phyloP scores from a whole-genome alignment of 257 asterid genomes.

The Salvia miltiorrhiza region DNA sequence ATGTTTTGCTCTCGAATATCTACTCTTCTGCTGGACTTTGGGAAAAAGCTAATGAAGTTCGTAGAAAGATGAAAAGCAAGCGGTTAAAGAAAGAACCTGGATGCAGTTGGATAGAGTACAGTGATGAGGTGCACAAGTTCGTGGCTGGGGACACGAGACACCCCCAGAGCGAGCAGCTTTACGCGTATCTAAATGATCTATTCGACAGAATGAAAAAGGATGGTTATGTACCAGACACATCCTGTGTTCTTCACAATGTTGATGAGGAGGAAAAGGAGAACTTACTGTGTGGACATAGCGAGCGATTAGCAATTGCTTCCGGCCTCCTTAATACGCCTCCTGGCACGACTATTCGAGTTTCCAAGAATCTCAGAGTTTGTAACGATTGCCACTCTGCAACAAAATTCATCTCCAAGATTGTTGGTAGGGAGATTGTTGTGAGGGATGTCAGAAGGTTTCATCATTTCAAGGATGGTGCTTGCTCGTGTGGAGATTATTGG shows the following conservation, averaged over 20 bases:
- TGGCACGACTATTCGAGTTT: slow-evolving; percentile 61
- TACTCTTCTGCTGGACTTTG: slow-evolving; percentile 73
- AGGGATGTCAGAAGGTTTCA: slow-evolving; percentile 88
- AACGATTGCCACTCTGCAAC: slow-evolving; percentile 85
- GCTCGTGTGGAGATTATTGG: slow-evolving; percentile 95
- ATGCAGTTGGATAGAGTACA: slow-evolving; percentile 79
- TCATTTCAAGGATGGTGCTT: slow-evolving; percentile 74
- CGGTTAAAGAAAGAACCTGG: slow-evolving; percentile 84
- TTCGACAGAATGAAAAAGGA: slow-evolving; percentile 57
- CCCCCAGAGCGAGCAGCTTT: slow-evolving; percentile 58
- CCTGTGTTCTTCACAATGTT: slow-evolving; percentile 84
- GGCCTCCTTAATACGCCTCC: slow-evolving; percentile 75
- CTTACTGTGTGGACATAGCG: slow-evolving; percentile 80
- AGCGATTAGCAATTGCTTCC: slow-evolving; percentile 78
- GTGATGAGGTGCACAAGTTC: slow-evolving; percentile 68
- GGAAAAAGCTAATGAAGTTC: slow-evolving; percentile 60
- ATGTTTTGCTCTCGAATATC: slow-evolving; percentile 70
- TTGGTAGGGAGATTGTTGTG: slow-evolving; percentile 67
- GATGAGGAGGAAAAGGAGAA: slow-evolving; percentile 75
- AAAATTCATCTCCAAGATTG: slow-evolving; percentile 65
- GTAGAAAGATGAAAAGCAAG: slow-evolving; percentile 59
- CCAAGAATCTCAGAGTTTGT: slow-evolving; percentile 85
- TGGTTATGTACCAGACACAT: slow-evolving; percentile 80
- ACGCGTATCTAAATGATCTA: slow-evolving; percentile 41
- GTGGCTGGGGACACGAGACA: slow-evolving; percentile 71